Base-by-base conservation (phyloP, 805 yeast species). In the Debaryomyces maramus region DNA sequence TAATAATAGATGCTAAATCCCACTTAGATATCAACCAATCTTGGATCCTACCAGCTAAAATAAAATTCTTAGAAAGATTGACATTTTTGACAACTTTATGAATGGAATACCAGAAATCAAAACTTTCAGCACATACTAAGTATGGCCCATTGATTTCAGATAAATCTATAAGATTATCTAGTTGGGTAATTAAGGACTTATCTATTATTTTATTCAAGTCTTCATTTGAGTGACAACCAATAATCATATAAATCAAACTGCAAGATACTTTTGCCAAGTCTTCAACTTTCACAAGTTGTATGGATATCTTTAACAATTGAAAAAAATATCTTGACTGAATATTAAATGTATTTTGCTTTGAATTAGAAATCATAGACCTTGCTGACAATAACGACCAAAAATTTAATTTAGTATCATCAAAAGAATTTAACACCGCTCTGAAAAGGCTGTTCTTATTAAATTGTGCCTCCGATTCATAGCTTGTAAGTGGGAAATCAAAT, bases 111-210 rank as follows among this genome's bases (percentile, higher is more conserved):
- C 90, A 84, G 45, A 83, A 77, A 10, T 53, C 46, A 20, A 78
- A 59, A 3, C 84, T 63, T 34, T 72, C 77, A 31, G 72, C 61
- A 34, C 72, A 65, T 1, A 81, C 38, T 1, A 46, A 17, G 1
- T 60, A 52, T 2, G 93, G 91, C 0, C 91, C 91, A 54, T 75
- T 77, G 0, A 81, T 62, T 32, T 78, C 83, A 0, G 85, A 62
- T 5, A 75, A 53, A 26, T 81, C 84, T 34, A 76, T 60, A 1
- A 80, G 38, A 20, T 73, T 74, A 30, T 73, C 75, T 22, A 81
- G 56, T 44, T 75, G 77, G 32, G 67, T 74, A 3, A 63, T 40
- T 6, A 80, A 48, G 0, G 75, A 55, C 6, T 55, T 54, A 38
- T 80, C 85, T 3, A 58, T 30, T 3, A 53, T 21, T 8, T 37